Evolutionary conservation across 2,329 filamentous ascomycete species (phyloP), one percentile per base, ranked within the genome.

Genomic region (Aspergillus chevalieri): DNA sequence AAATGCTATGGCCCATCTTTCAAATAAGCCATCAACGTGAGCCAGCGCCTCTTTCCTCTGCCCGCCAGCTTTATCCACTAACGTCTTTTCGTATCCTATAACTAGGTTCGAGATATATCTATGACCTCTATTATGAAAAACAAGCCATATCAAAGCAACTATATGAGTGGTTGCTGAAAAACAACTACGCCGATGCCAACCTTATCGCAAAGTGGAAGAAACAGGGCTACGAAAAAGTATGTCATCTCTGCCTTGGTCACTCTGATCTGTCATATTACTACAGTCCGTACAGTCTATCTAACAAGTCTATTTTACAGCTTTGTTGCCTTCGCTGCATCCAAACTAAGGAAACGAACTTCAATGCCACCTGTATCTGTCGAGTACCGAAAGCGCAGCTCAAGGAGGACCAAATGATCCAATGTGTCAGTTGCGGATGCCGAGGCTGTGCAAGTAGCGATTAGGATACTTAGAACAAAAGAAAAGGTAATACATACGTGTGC

Each of bases 141-240:
- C 89, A 96, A 73, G 92, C 92, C 46, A 97, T 98, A 68, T 87
- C 83, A 71, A 92, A 87, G 73, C 78, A 85, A 71, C 78, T 98
- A 17, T 98, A 98, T 72, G 93, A 97, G 60, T 98, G 89, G 85
- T 75, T 97, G 56, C 76, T 98, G 52, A 98, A 98, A 80, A 96
- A 98, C 66, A 85, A 85, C 45, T 97, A 98, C 68, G 93, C 91
- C 4, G 93, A 98, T 72, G 83, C 88, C 43, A 93, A 91, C 76
- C 75, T 98, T 65, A 97, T 98, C 65, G 93, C 93, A 12, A 98
- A 98, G 75, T 98, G 93, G 93, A 98, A 98, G 82, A 98, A 98
- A 76, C 87, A 94, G 64, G 93, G 93, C 14, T 98, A 98, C 65
- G 93, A 98, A 72, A 96, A 97, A 84, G 88, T 89, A 69, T 22